These are phyloP conservation scores for Nannochloris sp. DNA, from an alignment of 139 green algal genomes.

Conservation along the genomic window DNA sequence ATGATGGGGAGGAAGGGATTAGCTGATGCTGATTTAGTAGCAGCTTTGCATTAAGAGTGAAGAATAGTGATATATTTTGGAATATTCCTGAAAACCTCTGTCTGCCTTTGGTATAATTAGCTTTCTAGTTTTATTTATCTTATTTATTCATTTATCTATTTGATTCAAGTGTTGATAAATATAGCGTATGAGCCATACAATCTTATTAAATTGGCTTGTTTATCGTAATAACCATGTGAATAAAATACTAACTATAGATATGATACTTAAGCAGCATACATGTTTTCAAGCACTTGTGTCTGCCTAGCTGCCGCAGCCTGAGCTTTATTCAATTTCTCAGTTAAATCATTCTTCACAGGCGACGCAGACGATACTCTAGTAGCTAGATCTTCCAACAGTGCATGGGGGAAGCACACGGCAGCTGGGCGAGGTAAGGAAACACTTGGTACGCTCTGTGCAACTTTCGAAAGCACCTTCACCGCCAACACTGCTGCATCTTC, in stretches of 20 bases:
- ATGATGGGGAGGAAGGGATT: not conserved
- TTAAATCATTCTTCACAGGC: not conserved
- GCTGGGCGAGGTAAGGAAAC: not conserved
- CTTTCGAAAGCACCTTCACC: slow-evolving; percentile 1
- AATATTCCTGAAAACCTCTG: too few relatives aligned
- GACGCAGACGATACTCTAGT: not conserved
- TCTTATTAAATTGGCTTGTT: not conserved
- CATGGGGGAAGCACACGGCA: slow-evolving; percentile 17
- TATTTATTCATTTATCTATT: too few relatives aligned
- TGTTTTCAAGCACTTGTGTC: not conserved
- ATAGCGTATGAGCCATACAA: too few relatives aligned
- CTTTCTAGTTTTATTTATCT: too few relatives aligned
- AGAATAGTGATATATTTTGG: too few relatives aligned
- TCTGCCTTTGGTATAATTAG: too few relatives aligned
- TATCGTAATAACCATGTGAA: not conserved
- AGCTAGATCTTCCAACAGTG: slow-evolving; percentile 14
- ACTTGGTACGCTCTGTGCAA: slow-evolving; percentile 18
- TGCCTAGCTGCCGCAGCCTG: not conserved
- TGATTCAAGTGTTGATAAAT: too few relatives aligned
- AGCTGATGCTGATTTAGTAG: not conserved
- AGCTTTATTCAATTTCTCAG: not conserved
- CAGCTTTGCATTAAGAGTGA: too few relatives aligned
- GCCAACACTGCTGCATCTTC: slow-evolving; percentile 30
- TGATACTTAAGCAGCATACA: not conserved
- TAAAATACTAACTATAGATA: not conserved